Evolutionary conservation across 2,329 filamentous ascomycete species (phyloP), one percentile per base, ranked within the genome.

Genomic region (Podosphaera leucotricha): DNA sequence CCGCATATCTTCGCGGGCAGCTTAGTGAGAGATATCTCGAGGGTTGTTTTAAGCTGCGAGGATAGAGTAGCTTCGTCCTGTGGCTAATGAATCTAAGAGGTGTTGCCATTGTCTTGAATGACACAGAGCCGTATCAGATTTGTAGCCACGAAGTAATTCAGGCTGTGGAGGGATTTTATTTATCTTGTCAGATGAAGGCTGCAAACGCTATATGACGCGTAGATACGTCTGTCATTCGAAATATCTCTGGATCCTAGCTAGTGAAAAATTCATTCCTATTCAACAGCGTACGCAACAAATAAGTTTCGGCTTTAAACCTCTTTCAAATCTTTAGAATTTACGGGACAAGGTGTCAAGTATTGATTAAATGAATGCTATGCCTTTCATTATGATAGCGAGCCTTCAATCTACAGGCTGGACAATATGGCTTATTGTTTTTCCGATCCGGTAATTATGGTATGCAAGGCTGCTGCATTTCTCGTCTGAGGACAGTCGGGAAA

Each of bases 1-100:
- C 66, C 54, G 77, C 76, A 60, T 77, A 72, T 60, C 66, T 33
- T 33, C 28, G 28, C 28, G 28, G 28, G 28, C 28, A 33, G 28
- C 24, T 28, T 6, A 33, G 28, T n/a, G 28, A 33, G 4, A 33
- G 28, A 13, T 33, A 33, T 33, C 28, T 33, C 10, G 28, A n/a
- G 8, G 28, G 15, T 11, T 11, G 28, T 33, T 33, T 33, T 33
- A 33, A n/a, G 11, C 28, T 33, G 10, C 28, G 28, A 33, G 28
- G 28, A n/a, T 33, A 33, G 13, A 33, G 15, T n/a, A 33, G 28
- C 28, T n/a, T 33, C 28, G 28, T 11, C 8, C 28, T 6, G 11
- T 3, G 6, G 28, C 28, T 13, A 11, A 33, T 33, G 11, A 33
- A 13, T 11, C 28, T 33, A 33, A 33, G 28, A 13, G 28, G 28